Evolutionary conservation across 495 filamentous ascomycete species (phyloP), one percentile per base, ranked within the genome.

Genomic region (Poronia punctata): DNA sequence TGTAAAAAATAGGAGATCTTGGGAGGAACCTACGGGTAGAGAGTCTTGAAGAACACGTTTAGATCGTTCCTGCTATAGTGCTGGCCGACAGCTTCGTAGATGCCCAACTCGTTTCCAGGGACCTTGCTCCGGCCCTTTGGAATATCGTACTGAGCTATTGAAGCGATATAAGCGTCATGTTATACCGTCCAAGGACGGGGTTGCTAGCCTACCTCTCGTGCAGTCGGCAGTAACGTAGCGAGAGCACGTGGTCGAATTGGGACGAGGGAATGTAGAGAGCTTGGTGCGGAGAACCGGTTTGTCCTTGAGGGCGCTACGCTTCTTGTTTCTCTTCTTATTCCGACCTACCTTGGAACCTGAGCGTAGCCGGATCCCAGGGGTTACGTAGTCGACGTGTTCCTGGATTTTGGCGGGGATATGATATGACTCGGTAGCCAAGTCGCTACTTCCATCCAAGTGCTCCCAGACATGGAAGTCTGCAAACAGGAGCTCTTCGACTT

Each of bases 321-420:
- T 42, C 26, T 40, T 45, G 23, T 50, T 50, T 24, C 47, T 40
- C 26, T 45, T 43, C n/a, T 46, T 46, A 7, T 29, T 12, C 25
- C 38, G 6, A 43, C 16, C 21, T 43, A 38, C 30, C 16, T 22
- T 50, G 8, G 6, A 15, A 17, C n/a, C 33, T 10, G 45, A 43
- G 10, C 49, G 46, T 11, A 72, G 52, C 35, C 68, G 71, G 46
- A 76, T 62, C 9, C 74, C 74, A 0, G 76, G 75, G 0, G 68
- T 79, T 23, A 79, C 65, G 43, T 76, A 78, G 59, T 82, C 78
- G 19, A 81, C 61, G 44, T 80, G 73, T 3, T 59, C 50, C 15
- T 65, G 64, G 12, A 80, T 44, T 28, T 72, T 62, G 10, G 59
- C 44, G 1, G 78, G 77, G 10, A 81, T 55, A 33, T 76, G 70